These are phyloP conservation scores for Piper betle DNA, from an alignment of 164 flowering plant genomes.

Conservation along the genomic window DNA sequence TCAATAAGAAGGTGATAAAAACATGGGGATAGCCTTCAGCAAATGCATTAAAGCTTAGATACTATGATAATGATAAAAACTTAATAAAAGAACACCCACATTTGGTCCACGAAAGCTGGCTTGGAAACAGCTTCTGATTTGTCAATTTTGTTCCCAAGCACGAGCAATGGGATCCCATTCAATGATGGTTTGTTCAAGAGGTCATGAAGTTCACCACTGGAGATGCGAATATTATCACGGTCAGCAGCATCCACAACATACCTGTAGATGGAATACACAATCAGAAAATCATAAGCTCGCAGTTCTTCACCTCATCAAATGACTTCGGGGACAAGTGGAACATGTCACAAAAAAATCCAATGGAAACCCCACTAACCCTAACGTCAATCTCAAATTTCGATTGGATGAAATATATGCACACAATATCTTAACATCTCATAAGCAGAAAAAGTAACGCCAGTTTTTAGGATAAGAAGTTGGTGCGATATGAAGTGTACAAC, in stretches of 20 bases:
- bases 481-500: too few relatives aligned
- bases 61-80: background rate
- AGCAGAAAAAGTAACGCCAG: too few relatives aligned
- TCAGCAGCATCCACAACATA: constrained; percentile 89
- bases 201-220: constrained; percentile 72
- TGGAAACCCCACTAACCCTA: too few relatives aligned
- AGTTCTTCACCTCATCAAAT: too few relatives aligned
- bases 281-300: background rate
- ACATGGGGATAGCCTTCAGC: background rate
- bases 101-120: constrained; percentile 49
- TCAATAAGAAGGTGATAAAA: background rate
- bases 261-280: constrained; percentile 20
- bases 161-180: constrained; percentile 65
- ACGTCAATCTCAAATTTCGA: too few relatives aligned
- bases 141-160: constrained; percentile 78
- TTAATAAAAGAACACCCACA: constrained; percentile 25
- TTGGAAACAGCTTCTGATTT: constrained; percentile 54
- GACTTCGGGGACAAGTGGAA: too few relatives aligned
- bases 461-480: too few relatives aligned
- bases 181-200: constrained; percentile 61
- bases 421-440: too few relatives aligned
- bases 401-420: too few relatives aligned
- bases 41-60: background rate
- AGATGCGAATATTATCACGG: constrained; percentile 48
- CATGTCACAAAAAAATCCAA: too few relatives aligned